Base-by-base conservation (phyloP, 2,329 filamentous ascomycete genomes). In the Kalmusia sp. region DNA sequence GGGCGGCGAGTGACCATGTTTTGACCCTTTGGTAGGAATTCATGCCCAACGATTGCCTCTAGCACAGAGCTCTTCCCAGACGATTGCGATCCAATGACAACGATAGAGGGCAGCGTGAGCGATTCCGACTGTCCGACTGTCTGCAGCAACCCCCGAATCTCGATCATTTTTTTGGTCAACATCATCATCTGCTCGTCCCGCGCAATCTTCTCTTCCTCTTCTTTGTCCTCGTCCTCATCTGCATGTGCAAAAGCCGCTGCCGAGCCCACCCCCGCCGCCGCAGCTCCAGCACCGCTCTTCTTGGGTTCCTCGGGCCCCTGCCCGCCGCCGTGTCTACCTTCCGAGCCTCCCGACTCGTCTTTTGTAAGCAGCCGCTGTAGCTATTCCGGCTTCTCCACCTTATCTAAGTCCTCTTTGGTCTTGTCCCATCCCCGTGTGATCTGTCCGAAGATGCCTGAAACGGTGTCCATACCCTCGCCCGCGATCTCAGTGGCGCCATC, bases 151-250 rank as follows among this genome's bases (percentile, higher is more conserved):
- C 88, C 93, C 62, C 96, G 84, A 52, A 99, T 98, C 79, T 99
- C 95, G 68, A 99, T 99, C 95, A 99, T 99, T 79, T 98, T 98
- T 79, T 95, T 93, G 2, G 96, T 99, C 68, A 99, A 80, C 63
- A 97, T 83, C 95, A 99, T 99, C 93, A 99, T 99, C 76, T 99
- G 95, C 72, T 99, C 95, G 67, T 99, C 95, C 66, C 87, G 87
- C 15, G 92, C 91, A 43, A 84, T 82, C 68, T 90, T 86, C 51
- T 88, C 85, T 17, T 78, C 80, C 7, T 81, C 79, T 50, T 87
- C 81, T 58, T 88, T 85, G 30, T 93, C 82, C 2, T 86, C 84
- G 52, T 88, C 82, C 19, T 91, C 87, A 1, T 87, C 84, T 17
- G 90, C 85, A 65, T 93, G 89, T 31, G 89, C 91, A 70, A 96